Evolutionary conservation across 805 yeast genomes (phyloP).

Genomic region (Kurtzmaniella cleridarum): DNA sequence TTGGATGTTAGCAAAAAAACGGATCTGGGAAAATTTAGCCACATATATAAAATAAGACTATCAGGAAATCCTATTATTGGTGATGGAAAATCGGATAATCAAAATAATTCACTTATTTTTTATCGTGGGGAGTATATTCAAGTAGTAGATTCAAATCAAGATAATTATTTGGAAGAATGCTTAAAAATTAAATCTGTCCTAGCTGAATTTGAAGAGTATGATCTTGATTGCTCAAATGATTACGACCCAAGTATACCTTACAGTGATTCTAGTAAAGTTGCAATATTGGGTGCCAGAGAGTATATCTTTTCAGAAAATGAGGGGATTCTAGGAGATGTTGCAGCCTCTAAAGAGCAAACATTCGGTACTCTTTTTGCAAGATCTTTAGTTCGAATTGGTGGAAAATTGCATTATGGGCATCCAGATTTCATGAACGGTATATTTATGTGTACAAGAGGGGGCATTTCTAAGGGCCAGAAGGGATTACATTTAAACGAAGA

Average conservation of each 20-base stretch:
- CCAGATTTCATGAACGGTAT: conserved; percentile 91
- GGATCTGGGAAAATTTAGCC: conserved; percentile 26
- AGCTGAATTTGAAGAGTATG: conserved; percentile 84
- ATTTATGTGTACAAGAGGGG: conserved; percentile 94
- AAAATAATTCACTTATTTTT: conserved; percentile 80
- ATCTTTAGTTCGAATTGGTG: conserved; percentile 90
- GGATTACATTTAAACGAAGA: conserved; percentile 92
- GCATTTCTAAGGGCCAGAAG: conserved; percentile 90
- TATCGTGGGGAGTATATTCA: conserved; percentile 93
- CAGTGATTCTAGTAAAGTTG: conserved; percentile 44
- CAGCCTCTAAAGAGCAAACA: conserved; percentile 96
- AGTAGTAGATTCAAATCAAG: conserved; percentile 94
- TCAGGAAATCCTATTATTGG: conserved; percentile 95
- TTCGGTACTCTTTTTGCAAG: conserved; percentile 94
- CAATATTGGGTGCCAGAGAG: conserved; percentile 92
- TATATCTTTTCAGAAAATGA: conserved; percentile 89
- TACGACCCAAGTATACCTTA: conserved; percentile 52
- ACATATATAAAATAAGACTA: conserved; percentile 55
- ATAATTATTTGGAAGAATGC: conserved; percentile 92
- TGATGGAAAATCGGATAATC: conserved; percentile 95
- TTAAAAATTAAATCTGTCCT: conserved; percentile 81
- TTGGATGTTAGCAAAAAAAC: conserved; percentile 30
- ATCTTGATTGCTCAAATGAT: conserved; percentile 49
- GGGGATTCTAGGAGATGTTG: conserved; percentile 91
- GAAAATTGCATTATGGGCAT: conserved; percentile 92